These are phyloP conservation scores for Irineochytrium annulatum DNA, from an alignment of 192 early-diverging fungal genomes.

Conservation along the genomic window DNA sequence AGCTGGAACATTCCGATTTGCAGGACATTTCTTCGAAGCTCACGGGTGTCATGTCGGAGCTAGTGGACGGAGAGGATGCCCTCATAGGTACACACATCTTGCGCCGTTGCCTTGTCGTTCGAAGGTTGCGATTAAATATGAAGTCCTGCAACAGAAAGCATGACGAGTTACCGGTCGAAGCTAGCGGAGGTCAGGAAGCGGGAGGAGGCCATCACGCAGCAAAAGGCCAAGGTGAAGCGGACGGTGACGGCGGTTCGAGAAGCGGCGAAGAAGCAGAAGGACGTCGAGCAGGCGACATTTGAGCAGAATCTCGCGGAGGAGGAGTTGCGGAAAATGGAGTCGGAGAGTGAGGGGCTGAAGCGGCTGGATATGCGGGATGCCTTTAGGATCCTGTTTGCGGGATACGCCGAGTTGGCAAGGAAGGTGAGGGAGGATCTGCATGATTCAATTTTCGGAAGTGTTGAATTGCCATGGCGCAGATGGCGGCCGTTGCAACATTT, in stretches of 20 bases:
- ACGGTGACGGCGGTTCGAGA: slow-evolving; percentile 2
- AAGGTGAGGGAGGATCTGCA: slow-evolving; percentile 10
- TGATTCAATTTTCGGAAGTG: not conserved
- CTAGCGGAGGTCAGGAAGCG: slow-evolving; percentile 22
- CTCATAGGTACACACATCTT: slow-evolving; percentile 1
- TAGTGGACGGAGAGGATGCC: slow-evolving; percentile 9
- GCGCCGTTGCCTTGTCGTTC: not conserved
- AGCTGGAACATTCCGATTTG: not conserved
- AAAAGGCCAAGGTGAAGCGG: not conserved
- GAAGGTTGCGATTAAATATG: not conserved
- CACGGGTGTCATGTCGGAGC: slow-evolving; percentile 1
- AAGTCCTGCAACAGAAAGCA: not conserved
- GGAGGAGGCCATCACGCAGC: slow-evolving; percentile 18
- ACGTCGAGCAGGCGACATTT: not conserved
- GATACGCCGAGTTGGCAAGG: slow-evolving; percentile 9
- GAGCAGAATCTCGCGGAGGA: not conserved
- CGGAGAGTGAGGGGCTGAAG: slow-evolving; percentile 21
- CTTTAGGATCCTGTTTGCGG: slow-evolving; percentile 15
- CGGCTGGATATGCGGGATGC: slow-evolving; percentile 13
- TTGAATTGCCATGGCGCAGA: not conserved
- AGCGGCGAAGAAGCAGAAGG: slow-evolving; percentile 17
- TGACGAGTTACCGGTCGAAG: slow-evolving; percentile 7
- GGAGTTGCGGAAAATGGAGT: slow-evolving; percentile 7
- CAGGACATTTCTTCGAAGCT: slow-evolving; percentile 14
- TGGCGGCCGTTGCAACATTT: slow-evolving; percentile 1